A percentile compares a stretch with the other conserved stretches of the same genome.
These are phyloP conservation scores for Candida awuae DNA, from an alignment of 805 yeast species.

Conservation along the genomic window DNA sequence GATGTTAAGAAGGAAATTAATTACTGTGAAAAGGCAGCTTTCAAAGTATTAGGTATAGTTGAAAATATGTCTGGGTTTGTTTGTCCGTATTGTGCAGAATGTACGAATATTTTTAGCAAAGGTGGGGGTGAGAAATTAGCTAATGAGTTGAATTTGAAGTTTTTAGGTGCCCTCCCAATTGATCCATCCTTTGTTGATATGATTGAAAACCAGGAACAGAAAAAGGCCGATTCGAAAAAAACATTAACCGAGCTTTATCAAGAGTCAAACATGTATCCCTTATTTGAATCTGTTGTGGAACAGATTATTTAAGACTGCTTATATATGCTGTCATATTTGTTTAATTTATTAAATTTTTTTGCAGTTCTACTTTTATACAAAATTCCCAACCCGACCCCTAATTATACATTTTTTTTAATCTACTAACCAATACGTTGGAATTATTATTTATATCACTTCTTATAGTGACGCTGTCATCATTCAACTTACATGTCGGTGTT, in stretches of 20 bases:
- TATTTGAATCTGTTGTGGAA: slow-evolving; percentile 40
- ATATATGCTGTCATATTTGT: no score
- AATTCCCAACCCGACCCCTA: no score
- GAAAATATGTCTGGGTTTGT: slow-evolving; percentile 97
- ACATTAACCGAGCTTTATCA: slow-evolving; percentile 32
- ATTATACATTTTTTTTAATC: slow-evolving; percentile 9
- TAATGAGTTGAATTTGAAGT: slow-evolving; percentile 50
- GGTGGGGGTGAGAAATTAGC: slow-evolving; percentile 86
- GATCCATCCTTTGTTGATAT: slow-evolving; percentile 86
- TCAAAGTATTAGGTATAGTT: slow-evolving; percentile 73
- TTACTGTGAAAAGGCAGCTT: slow-evolving; percentile 80
- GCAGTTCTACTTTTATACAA: no score
- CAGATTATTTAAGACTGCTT: slow-evolving; percentile 17
- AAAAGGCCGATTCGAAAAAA: slow-evolving; percentile 34
- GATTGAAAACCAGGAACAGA: slow-evolving; percentile 74
- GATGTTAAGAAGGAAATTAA: slow-evolving; percentile 93
- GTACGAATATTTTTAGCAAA: slow-evolving; percentile 83
- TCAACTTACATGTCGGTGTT: slow-evolving; percentile 16
- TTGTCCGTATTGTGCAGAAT: slow-evolving; percentile 89
- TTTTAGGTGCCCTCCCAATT: slow-evolving; percentile 83
- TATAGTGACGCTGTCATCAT: slow-evolving; percentile 8
- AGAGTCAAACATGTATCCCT: slow-evolving; percentile 31
- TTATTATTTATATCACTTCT: not conserved
- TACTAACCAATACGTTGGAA: slow-evolving; percentile 1
- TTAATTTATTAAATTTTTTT: no score